phyloP scores from a whole-genome alignment of 148 eudicot species.

The Camellia sinensis region DNA sequence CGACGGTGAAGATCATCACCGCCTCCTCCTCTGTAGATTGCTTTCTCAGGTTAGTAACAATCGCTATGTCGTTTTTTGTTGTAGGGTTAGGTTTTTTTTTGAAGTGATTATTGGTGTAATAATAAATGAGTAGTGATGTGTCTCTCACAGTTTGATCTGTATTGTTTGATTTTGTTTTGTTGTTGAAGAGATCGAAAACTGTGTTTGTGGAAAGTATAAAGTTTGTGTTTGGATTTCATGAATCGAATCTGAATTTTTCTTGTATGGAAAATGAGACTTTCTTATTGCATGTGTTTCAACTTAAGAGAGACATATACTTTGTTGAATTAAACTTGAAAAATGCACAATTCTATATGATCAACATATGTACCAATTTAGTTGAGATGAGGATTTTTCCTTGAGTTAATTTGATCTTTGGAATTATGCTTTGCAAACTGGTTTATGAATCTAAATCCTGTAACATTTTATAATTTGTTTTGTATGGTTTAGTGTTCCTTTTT shows the following conservation, averaged over 20 bases:
- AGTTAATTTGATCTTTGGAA: background rate
- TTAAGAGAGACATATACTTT: background rate
- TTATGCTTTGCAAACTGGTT: background rate
- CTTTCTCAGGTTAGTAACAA: conserved; percentile 45
- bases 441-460: background rate
- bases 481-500: background rate
- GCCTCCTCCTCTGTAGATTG: conserved; percentile 32
- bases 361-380: no score
- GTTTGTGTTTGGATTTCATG: background rate
- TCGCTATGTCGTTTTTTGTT: background rate
- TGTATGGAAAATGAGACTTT: background rate
- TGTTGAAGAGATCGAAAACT: background rate
- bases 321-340: background rate
- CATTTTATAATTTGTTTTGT: background rate
- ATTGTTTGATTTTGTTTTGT: background rate
- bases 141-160: background rate
- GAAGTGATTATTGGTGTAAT: background rate
- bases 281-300: background rate
- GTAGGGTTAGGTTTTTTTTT: no score
- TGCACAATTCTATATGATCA: background rate
- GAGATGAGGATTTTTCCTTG: background rate
- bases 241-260: background rate
- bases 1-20: conserved; percentile 20
- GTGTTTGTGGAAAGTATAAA: background rate
- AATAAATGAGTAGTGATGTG: background rate